Evolutionary conservation across 495 filamentous ascomycete species (phyloP).

Genomic region (Neurospora sublineolata): DNA sequence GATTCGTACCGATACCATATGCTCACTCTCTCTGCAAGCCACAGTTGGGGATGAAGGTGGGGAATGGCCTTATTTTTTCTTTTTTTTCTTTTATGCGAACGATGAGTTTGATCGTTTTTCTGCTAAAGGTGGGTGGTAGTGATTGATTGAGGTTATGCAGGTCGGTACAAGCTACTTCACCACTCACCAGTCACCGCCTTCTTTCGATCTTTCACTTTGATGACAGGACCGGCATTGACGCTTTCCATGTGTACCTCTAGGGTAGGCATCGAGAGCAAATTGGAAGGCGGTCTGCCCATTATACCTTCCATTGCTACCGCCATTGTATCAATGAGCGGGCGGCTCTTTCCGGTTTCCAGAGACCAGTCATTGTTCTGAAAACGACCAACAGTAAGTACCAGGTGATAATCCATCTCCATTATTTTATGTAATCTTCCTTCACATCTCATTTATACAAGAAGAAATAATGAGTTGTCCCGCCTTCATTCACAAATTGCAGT

Average conservation of each 20-base stretch:
- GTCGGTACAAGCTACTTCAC: not conserved
- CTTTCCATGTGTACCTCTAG: not conserved
- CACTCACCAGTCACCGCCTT: not conserved
- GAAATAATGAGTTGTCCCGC: not conserved
- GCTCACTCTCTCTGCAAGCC: not conserved
- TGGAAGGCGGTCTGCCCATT: not conserved
- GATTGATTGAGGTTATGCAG: not conserved
- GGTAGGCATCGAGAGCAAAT: not conserved
- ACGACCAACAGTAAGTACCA: not conserved
- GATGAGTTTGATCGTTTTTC: not conserved
- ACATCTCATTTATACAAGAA: not conserved
- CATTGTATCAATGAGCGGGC: not conserved
- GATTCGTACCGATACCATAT: not conserved
- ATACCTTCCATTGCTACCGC: not conserved
- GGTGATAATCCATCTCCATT: not conserved
- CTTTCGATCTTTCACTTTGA: not conserved
- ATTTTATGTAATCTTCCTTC: not conserved
- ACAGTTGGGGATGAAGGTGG: not conserved
- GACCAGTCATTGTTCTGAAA: not conserved
- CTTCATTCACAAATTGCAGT: not conserved
- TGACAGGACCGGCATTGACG: not conserved
- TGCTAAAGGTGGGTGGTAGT: not conserved
- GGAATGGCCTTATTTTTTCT: not conserved
- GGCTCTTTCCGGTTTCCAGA: not conserved
- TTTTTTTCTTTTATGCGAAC: not conserved